These are phyloP conservation scores for Scutellaria galericulata DNA, from an alignment of 257 asterid genomes.

Conservation along the genomic window DNA sequence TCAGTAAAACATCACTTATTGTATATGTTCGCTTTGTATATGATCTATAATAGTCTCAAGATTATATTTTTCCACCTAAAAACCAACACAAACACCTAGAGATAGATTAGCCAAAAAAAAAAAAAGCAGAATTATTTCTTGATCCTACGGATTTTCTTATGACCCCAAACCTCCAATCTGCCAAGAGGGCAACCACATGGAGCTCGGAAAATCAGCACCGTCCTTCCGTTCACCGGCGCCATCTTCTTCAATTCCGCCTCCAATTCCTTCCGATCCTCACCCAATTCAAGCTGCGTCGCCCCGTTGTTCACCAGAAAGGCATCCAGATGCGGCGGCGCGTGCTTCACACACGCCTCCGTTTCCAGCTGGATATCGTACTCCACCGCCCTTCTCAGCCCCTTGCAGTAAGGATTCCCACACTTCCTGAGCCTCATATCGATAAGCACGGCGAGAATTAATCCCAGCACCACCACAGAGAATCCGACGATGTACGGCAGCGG, in stretches of 20 bases:
- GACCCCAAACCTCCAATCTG: constrained; percentile 70
- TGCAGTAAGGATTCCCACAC: constrained; percentile 55
- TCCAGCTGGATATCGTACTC: constrained; percentile 69
- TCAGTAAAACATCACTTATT: too few relatives aligned
- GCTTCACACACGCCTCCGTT: constrained; percentile 60
- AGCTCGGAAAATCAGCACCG: constrained; percentile 59
- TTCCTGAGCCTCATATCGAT: constrained; percentile 50
- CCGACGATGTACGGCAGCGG: constrained; percentile 54
- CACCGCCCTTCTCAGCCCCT: constrained; percentile 58
- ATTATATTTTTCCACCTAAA: too few relatives aligned
- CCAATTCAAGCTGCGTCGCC: constrained; percentile 47
- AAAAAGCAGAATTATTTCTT: constrained; percentile 43
- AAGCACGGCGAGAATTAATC: constrained; percentile 37
- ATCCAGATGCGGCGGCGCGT: constrained; percentile 35
- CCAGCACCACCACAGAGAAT: constrained; percentile 40
- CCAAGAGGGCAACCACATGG: constrained; percentile 66
- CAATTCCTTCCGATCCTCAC: constrained; percentile 55
- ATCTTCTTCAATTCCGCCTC: constrained; percentile 65
- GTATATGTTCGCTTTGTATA: too few relatives aligned
- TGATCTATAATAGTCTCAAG: too few relatives aligned
- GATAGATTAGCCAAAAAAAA: too few relatives aligned
- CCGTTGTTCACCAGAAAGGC: constrained; percentile 32
- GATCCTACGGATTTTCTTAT: constrained; percentile 57
- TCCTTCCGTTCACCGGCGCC: constrained; percentile 67
- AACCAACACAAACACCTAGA: too few relatives aligned